Conservation (phyloP, 2,329 filamentous ascomycete genomes). For the Alternaria alternata region DNA sequence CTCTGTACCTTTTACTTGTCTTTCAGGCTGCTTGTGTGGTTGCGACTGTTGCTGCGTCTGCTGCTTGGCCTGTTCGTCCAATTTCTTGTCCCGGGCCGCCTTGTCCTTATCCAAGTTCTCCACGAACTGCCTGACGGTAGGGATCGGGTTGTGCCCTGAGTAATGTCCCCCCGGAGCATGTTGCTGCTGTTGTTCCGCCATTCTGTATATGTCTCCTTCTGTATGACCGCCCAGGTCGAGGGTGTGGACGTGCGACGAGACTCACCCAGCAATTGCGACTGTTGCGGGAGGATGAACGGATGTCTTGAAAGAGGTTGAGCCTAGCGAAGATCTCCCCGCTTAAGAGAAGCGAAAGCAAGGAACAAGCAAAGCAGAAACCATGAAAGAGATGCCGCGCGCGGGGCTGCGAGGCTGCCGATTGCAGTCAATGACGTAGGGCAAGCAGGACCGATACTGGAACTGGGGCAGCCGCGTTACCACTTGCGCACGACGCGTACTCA, state of each 20-base stretch:
- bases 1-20: slow-evolving; percentile 57
- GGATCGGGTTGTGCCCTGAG: slow-evolving; percentile 82
- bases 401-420: slow-evolving; percentile 11
- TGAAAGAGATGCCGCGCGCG: slow-evolving; percentile 14
- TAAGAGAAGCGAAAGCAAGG: slow-evolving; percentile 27
- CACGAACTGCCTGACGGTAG: slow-evolving; percentile 86
- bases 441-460: slow-evolving; percentile 7
- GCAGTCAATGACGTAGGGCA: slow-evolving; percentile 30
- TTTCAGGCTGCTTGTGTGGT: slow-evolving; percentile 55
- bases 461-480: slow-evolving; percentile 22
- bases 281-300: slow-evolving; percentile 8
- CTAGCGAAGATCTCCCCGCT: slow-evolving; percentile 15
- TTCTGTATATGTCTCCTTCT: slow-evolving; percentile 32
- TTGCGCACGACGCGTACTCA: slow-evolving; percentile 17
- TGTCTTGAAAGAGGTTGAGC: slow-evolving; percentile 2
- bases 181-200: slow-evolving; percentile 59
- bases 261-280: slow-evolving; percentile 20
- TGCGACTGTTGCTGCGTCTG: slow-evolving; percentile 43
- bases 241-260: slow-evolving; percentile 9
- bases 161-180: slow-evolving; percentile 72
- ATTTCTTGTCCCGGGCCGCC: slow-evolving; percentile 73
- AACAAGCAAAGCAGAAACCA: slow-evolving; percentile 12
- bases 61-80: slow-evolving; percentile 62
- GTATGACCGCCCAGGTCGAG: slow-evolving; percentile 6
- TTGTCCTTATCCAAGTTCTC: slow-evolving; percentile 81